These are phyloP conservation scores for Crocinoboletus sp. DNA, from an alignment of 1,284 basidiomycete species.

Conservation along the genomic window DNA sequence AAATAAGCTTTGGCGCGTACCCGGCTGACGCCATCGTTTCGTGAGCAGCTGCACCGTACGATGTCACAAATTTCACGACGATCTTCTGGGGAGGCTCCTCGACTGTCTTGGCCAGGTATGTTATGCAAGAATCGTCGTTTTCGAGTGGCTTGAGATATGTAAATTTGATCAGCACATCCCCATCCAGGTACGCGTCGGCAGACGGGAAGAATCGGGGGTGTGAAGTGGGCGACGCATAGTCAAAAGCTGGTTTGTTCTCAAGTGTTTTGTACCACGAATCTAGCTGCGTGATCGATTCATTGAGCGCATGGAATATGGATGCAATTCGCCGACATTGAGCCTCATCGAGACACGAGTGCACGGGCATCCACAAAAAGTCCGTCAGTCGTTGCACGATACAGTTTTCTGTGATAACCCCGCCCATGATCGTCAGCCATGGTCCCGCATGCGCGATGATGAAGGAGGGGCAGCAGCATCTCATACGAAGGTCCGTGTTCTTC, in stretches of 20 bases:
- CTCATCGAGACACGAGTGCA: conserved; percentile 4
- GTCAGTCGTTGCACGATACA: conserved; percentile 20
- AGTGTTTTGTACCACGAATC: conserved; percentile 13
- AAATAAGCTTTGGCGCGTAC: conserved; percentile 10
- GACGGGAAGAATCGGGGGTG: conserved; percentile 17
- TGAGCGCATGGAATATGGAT: conserved; percentile 14
- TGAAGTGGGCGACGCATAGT: fast-evolving
- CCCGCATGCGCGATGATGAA: conserved; percentile 10
- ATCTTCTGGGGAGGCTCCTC: not conserved
- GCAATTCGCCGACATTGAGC: conserved; percentile 5
- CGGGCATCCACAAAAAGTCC: conserved; percentile 18
- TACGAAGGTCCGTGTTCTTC: not conserved
- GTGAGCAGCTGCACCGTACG: conserved; percentile 14
- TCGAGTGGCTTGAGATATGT: conserved; percentile 8
- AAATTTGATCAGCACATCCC: not conserved
- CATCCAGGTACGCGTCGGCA: not conserved
- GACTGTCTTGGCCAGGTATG: conserved; percentile 7
- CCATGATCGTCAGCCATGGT: conserved; percentile 19
- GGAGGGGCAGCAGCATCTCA: conserved; percentile 4
- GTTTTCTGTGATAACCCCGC: conserved; percentile 1
- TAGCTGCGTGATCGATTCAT: not conserved
- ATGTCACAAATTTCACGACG: conserved; percentile 19
- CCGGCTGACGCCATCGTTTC: not conserved
- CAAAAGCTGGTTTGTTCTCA: fast-evolving
- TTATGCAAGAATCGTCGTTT: not conserved